Conservation (phyloP, 164 flowering plant species). For the Berberis thunbergii region DNA sequence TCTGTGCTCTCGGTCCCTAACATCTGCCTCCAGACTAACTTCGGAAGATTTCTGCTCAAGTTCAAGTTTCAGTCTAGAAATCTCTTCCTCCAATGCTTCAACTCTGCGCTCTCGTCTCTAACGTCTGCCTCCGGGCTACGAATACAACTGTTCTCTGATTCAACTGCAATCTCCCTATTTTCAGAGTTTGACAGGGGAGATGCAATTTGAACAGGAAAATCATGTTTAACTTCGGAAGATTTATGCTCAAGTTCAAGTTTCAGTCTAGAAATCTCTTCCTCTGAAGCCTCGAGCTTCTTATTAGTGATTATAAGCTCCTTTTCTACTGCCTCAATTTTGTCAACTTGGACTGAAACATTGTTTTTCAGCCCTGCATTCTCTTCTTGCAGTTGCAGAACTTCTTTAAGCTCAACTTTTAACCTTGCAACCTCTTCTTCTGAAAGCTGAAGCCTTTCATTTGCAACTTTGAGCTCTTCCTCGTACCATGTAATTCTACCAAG, state of each 20-base stretch:
- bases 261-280: slow-evolving; percentile 9
- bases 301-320: slow-evolving; percentile 9
- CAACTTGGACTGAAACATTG: no score
- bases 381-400: neutral
- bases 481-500: slow-evolving; percentile 25
- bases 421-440: slow-evolving; percentile 42
- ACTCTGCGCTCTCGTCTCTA: slow-evolving; percentile 20
- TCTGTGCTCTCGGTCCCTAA: slow-evolving; percentile 18
- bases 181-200: slow-evolving; percentile 23
- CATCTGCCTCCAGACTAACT: neutral
- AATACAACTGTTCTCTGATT: slow-evolving; percentile 29
- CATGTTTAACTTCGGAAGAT: slow-evolving; percentile 16
- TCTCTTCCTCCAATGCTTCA: slow-evolving; percentile 30
- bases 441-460: slow-evolving; percentile 29
- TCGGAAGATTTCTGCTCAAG: slow-evolving; percentile 21
- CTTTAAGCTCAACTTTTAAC: slow-evolving; percentile 39
- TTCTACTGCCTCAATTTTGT: slow-evolving; percentile 11
- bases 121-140: neutral
- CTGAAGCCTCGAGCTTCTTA: neutral
- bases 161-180: slow-evolving; percentile 28
- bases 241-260: slow-evolving; percentile 25
- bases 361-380: no score
- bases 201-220: slow-evolving; percentile 30
- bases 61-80: slow-evolving; percentile 24
- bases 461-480: slow-evolving; percentile 40